A percentile compares a stretch with the other conserved stretches of the same genome.
Conservation (phyloP, 257 asterid species). For the Eustoma russellianum region DNA sequence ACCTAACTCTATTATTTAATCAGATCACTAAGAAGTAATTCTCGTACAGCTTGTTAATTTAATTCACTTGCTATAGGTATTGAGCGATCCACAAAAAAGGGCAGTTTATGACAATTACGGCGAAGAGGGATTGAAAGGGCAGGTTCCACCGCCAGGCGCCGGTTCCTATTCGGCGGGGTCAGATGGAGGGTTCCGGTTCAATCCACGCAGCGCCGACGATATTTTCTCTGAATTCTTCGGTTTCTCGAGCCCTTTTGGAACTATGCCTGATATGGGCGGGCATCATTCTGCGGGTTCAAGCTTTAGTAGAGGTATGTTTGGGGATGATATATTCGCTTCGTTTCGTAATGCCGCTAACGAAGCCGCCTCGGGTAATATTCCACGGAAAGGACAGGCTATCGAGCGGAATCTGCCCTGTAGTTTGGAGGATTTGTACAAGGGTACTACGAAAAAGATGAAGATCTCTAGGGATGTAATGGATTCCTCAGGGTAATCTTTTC, state of each 20-base stretch:
- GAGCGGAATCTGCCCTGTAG: conserved; percentile 51
- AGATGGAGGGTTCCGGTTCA: conserved; percentile 41
- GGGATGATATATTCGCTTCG: conserved; percentile 42
- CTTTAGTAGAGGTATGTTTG: conserved; percentile 33
- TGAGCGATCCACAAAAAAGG: conserved; percentile 65
- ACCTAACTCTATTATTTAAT: background rate
- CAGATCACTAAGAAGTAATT: background rate
- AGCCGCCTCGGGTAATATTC: conserved; percentile 23
- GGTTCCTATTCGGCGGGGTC: conserved; percentile 29
- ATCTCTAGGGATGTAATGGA: conserved; percentile 56
- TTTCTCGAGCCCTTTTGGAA: conserved; percentile 35
- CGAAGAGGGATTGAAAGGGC: conserved; percentile 62
- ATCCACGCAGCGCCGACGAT: conserved; percentile 55
- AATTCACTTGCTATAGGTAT: conserved; percentile 24
- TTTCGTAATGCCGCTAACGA: conserved; percentile 33
- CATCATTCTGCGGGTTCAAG: conserved; percentile 25
- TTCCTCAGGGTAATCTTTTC: conserved; percentile 37
- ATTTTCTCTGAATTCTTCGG: conserved; percentile 34
- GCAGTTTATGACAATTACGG: conserved; percentile 58
- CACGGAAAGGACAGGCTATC: conserved; percentile 45
- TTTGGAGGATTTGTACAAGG: conserved; percentile 68
- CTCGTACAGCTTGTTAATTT: background rate
- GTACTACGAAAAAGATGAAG: conserved; percentile 67
- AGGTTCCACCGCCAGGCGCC: conserved; percentile 44
- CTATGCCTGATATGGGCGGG: conserved; percentile 51